Conservation (phyloP, 2,329 filamentous ascomycete species). For the Hirsutella minnesotensis region DNA sequence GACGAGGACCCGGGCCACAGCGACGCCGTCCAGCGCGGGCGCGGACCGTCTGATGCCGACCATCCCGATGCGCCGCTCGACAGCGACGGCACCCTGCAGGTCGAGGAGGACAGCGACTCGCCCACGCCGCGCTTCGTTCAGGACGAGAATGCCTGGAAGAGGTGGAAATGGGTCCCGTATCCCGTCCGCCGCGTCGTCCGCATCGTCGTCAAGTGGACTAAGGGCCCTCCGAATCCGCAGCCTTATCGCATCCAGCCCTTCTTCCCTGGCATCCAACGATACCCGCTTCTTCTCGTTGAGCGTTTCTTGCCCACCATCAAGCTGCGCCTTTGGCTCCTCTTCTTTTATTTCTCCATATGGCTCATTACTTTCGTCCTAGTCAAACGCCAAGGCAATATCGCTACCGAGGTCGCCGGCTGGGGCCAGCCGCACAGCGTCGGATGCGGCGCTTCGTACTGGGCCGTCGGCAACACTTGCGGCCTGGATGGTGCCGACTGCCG, state of each 20-base stretch:
- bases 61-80: constrained; percentile 32
- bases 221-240: constrained; percentile 42
- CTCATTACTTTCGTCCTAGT: constrained; percentile 57
- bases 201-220: constrained; percentile 35
- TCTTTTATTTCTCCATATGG: constrained; percentile 54
- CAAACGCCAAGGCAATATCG: constrained; percentile 47
- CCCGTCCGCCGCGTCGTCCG: constrained; percentile 34
- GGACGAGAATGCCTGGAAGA: constrained; percentile 34
- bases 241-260: constrained; percentile 40
- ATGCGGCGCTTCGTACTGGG: constrained; percentile 62
- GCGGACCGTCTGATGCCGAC: constrained; percentile 9
- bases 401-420: constrained; percentile 53
- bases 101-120: constrained; percentile 28
- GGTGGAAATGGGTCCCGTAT: constrained; percentile 48
- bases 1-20: constrained; percentile 11
- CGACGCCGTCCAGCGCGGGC: constrained; percentile 7
- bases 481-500: constrained; percentile 64
- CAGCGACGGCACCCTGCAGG: constrained; percentile 24
- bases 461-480: constrained; percentile 57
- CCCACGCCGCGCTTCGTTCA: constrained; percentile 50
- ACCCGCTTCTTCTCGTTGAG: constrained; percentile 52
- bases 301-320: constrained; percentile 45
- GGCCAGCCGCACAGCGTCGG: constrained; percentile 53
- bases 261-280: constrained; percentile 55
- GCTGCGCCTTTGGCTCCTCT: constrained; percentile 47